Evolutionary conservation across 2,329 filamentous ascomycete genomes (phyloP).

Genomic region (Penicillium decumbens): DNA sequence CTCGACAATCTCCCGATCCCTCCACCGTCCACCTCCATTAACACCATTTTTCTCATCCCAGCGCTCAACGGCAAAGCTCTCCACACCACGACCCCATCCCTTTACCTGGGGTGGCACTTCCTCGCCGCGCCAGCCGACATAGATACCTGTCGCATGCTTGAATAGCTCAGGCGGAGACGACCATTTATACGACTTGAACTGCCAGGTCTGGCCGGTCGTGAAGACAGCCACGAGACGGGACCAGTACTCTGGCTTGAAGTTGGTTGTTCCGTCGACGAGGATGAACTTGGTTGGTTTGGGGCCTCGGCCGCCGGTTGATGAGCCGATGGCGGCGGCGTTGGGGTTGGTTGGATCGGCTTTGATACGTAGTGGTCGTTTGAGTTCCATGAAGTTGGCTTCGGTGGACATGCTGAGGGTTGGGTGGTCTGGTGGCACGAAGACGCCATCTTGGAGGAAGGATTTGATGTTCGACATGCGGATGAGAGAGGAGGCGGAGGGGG

Average conservation of each 20-base stretch:
- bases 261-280: constrained; percentile 84
- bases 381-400: constrained; percentile 75
- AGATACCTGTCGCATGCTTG: constrained; percentile 78
- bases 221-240: constrained; percentile 91
- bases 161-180: constrained; percentile 83
- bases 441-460: constrained; percentile 79
- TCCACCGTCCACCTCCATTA: constrained; percentile 55
- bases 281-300: constrained; percentile 81
- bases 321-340: constrained; percentile 14
- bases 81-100: constrained; percentile 79
- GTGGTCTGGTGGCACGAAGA: constrained; percentile 71
- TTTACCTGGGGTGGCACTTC: constrained; percentile 70
- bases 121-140: constrained; percentile 87
- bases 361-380: constrained; percentile 68
- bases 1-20: constrained; percentile 90
- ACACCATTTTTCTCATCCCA: constrained; percentile 55
- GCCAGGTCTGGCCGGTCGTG: constrained; percentile 95
- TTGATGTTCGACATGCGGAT: constrained; percentile 95
- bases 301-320: constrained; percentile 53
- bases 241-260: constrained; percentile 99
- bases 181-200: constrained; percentile 99
- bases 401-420: constrained; percentile 58
- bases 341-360: constrained; percentile 34
- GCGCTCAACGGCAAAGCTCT: constrained; percentile 76
- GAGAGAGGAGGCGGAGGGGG: constrained; percentile 88